These are phyloP conservation scores for Aureobasidium sp. DNA, from an alignment of 2,329 filamentous ascomycete species.

Conservation along the genomic window DNA sequence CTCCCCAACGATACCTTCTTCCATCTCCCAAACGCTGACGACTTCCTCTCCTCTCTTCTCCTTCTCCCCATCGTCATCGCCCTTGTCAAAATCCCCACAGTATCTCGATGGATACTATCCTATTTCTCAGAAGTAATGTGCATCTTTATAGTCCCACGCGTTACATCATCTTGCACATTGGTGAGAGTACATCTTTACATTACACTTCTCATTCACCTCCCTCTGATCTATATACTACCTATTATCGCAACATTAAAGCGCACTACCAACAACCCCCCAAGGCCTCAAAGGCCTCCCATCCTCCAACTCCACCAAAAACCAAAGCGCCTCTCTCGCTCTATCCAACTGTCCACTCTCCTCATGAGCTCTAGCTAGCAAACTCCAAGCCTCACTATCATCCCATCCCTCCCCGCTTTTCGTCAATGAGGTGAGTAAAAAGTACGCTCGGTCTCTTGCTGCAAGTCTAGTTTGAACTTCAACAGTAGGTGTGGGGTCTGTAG, in stretches of 20 bases:
- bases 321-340: constrained; percentile 84
- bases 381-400: constrained; percentile 93
- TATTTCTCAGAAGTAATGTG: too few species aligned
- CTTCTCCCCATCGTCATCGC: too few species aligned
- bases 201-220: too few species aligned
- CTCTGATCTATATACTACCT: too few species aligned
- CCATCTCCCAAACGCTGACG: too few species aligned
- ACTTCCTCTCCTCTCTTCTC: too few species aligned
- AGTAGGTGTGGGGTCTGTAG: constrained; percentile 28
- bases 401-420: constrained; percentile 78
- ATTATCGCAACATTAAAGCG: not conserved
- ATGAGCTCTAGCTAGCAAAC: constrained; percentile 73
- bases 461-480: constrained; percentile 70
- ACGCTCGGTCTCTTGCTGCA: constrained; percentile 83
- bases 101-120: too few species aligned
- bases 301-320: constrained; percentile 96
- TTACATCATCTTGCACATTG: too few species aligned
- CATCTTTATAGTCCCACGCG: too few species aligned
- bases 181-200: too few species aligned
- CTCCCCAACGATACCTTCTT: too few species aligned
- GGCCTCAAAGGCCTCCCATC: constrained; percentile 70
- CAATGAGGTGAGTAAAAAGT: constrained; percentile 68
- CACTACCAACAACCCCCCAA: constrained; percentile 56
- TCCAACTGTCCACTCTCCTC: constrained; percentile 78
- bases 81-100: too few species aligned